Evolutionary conservation across 768 basidiomycete species (phyloP), one percentile per base, ranked within the genome.

Genomic region (Suillus subaureus): DNA sequence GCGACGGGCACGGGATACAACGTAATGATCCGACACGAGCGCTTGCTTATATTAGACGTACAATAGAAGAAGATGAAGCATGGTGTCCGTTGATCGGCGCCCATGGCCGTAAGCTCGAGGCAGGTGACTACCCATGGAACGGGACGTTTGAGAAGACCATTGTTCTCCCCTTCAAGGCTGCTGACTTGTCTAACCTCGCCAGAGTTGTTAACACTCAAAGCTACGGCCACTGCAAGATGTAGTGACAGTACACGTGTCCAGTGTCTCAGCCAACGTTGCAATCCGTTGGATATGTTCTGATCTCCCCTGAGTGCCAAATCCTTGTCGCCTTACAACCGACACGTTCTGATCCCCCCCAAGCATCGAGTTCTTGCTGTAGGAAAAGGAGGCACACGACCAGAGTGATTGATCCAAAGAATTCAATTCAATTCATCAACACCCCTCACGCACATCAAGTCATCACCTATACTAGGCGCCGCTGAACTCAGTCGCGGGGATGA

Each of bases 11-110:
- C 52, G 35, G 51, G 43, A 31, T 43, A 26, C 35, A 9, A 60
- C 62, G 49, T 40, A 62, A 62, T 26, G 33, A 16, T 56, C 52
- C 18, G 49, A 60, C 47, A 11, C 6, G 51, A 35, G 40, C 62
- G 54, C 47, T 37, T 23, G 47, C 8, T 56, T 39, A 60, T 31
- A 33, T 63, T 57, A 39, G 8, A 35, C 31, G 54, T 9, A 39
- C 54, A 39, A 58, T 39, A 33, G 5, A 5, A n/a, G n/a, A n/a
- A n/a, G n/a, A n/a, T n/a, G n/a, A n/a, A n/a, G n/a, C n/a, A 40
- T 12, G 39, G 26, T 28, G 40, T 40, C 11, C 18, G 26, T 60
- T 56, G 6, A 8, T 26, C 39, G 57, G 15, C n/a, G n/a, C n/a
- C 26, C 23, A 40, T 40, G 16, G 57, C 8, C 26, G 18, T 35